Base-by-base conservation (phyloP, 2,329 filamentous ascomycete genomes). In the Diplodia seriata region DNA sequence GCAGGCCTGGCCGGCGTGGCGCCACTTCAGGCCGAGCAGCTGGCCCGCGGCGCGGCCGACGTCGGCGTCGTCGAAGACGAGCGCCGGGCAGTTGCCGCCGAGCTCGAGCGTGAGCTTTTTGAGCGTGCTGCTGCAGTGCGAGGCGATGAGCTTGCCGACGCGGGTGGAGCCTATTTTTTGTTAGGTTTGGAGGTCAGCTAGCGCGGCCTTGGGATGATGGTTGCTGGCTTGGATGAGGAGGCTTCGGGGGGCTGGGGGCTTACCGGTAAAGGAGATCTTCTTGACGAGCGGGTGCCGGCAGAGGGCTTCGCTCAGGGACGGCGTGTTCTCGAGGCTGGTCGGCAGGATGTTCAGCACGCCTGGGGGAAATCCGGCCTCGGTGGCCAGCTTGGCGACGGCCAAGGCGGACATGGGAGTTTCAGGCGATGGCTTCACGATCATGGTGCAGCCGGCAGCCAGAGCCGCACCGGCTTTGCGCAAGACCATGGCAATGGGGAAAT, bases 371-470 rank as follows among this genome's bases (percentile, higher is more conserved):
- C 74, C 74, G 8, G 74, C 74, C 62, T 75, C 69, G 12, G 71
- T 69, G 26, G 74, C 57, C 36, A 76, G 62, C 23, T 70, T 69
- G 15, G 69, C 73, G 1, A 69, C n/a, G n/a, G 53, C 56, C 5
- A 70, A 65, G n/a, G 61, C 51, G 4, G 50, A 55, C 11, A 71
- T 47, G 6, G 70, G 70, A 18, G 70, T 54, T 31, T 70, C 69
- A 15, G 70, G 70, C 15, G 70, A 71, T 4, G 70, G 53, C 57
- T 66, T 70, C 49, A 85, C 80, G 36, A 94, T 83, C 87, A 94
- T 91, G 1, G 90, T 89, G 74, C 90, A 92, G 0, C 90, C 90
- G 3, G 90, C 90, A 1, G 90, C 90, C 49, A 92, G 78, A 1
- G 90, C 90, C 7, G 89, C 88, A 57, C 86, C 84, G 2, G 85